phyloP scores from a whole-genome alignment of 331 rosid species.

The Ulmus americana region DNA sequence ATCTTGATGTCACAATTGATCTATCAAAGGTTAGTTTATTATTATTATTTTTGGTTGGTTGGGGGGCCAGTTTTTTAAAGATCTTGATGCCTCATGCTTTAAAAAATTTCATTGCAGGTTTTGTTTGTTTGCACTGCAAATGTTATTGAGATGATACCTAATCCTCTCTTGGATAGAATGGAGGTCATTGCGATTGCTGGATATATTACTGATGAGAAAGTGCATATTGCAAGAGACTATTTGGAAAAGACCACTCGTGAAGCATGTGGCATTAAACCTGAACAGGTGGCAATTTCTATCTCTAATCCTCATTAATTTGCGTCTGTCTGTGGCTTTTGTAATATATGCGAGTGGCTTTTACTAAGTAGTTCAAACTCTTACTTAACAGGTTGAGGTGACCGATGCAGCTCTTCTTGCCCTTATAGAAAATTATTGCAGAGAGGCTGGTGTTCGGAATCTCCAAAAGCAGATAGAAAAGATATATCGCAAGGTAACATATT shows the following conservation, averaged over 20 bases:
- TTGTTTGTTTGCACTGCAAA: slow-evolving; percentile 94
- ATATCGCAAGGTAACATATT: slow-evolving; percentile 70
- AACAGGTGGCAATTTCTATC: slow-evolving; percentile 43
- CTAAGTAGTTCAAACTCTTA: not conserved
- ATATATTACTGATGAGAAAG: slow-evolving; percentile 88
- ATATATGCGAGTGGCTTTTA: not conserved
- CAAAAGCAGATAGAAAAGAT: slow-evolving; percentile 97
- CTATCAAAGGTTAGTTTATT: slow-evolving; percentile 70
- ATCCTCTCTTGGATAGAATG: slow-evolving; percentile 90
- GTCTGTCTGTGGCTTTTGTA: not conserved
- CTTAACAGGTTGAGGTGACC: slow-evolving; percentile 79
- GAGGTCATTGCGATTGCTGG: slow-evolving; percentile 91
- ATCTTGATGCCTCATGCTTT: slow-evolving; percentile 11
- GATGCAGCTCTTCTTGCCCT: slow-evolving; percentile 83
- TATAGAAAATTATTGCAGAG: slow-evolving; percentile 88
- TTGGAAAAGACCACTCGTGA: slow-evolving; percentile 88
- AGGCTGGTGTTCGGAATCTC: slow-evolving; percentile 91
- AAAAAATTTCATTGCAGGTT: slow-evolving; percentile 54
- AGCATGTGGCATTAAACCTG: slow-evolving; percentile 78
- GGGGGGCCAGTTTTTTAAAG: not conserved
- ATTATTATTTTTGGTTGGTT: slow-evolving; percentile 5
- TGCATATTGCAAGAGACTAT: slow-evolving; percentile 94
- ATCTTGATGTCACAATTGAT: slow-evolving; percentile 97
- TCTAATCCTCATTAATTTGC: not conserved
- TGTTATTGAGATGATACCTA: slow-evolving; percentile 84